Percentiles rank a stretch among this genome's conserved stretches.
phyloP scores from a whole-genome alignment of 352 stramenopile genomes.

The Hyaloperonospora brassicae region DNA sequence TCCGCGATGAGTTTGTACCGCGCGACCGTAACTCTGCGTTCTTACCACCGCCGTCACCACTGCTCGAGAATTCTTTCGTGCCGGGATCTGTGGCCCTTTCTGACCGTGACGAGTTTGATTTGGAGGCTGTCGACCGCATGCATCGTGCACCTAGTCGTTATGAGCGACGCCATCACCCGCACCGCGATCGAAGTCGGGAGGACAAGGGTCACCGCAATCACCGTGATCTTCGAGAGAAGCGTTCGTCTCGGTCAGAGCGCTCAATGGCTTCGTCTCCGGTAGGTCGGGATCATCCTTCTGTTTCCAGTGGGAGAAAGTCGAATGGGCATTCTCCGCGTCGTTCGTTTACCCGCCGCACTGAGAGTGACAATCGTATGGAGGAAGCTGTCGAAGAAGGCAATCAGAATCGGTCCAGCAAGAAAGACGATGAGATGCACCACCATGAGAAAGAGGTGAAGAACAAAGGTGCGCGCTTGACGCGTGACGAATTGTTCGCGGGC shows the following conservation, averaged over 20 bases:
- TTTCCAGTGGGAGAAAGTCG: conserved; percentile 25
- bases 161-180: conserved; percentile 22
- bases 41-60: conserved; percentile 27
- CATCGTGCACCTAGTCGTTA: conserved; percentile 23
- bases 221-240: conserved; percentile 25
- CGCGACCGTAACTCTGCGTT: conserved; percentile 16
- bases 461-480: conserved; percentile 23
- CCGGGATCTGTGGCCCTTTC: conserved; percentile 5
- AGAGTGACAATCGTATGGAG: conserved; percentile 18
- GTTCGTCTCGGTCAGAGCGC: conserved; percentile 19
- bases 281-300: conserved; percentile 20
- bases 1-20: conserved; percentile 15
- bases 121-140: conserved; percentile 8
- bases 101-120: conserved; percentile 17
- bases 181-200: conserved; percentile 23
- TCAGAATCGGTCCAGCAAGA: conserved; percentile 12
- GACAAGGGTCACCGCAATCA: conserved; percentile 32
- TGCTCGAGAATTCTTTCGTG: conserved; percentile 12
- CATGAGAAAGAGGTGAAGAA: conserved; percentile 30
- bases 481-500: conserved; percentile 43
- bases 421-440: conserved; percentile 23
- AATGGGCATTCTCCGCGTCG: conserved; percentile 21
- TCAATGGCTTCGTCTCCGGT: conserved; percentile 38
- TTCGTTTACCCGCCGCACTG: conserved; percentile 24
- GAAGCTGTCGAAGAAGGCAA: conserved; percentile 19